phyloP scores from a whole-genome alignment of 768 basidiomycete genomes.

The Tephrocybe sp. region DNA sequence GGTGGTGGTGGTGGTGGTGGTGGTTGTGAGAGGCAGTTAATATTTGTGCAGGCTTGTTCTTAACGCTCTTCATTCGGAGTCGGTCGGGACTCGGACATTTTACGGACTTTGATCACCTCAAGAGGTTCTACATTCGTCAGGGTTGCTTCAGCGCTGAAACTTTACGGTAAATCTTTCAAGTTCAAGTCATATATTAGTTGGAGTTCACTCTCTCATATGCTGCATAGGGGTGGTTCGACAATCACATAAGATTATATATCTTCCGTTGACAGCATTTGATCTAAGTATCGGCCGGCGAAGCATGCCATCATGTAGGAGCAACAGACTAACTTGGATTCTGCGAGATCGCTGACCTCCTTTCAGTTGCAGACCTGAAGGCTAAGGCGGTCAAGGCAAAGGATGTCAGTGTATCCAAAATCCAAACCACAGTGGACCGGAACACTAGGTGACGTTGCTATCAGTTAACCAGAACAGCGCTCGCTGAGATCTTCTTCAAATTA shows the following conservation, averaged over 20 bases:
- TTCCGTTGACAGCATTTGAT: background rate
- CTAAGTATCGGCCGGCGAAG: background rate
- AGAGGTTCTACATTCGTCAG: background rate
- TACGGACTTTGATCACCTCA: background rate
- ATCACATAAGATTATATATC: background rate
- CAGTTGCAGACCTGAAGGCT: conserved; percentile 67
- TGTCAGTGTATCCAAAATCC: conserved; percentile 48
- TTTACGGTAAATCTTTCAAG: background rate
- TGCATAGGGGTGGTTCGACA: background rate
- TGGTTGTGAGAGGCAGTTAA: too few species aligned
- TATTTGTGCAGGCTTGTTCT: background rate
- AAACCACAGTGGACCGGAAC: conserved; percentile 56
- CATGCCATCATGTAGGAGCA: conserved; percentile 34
- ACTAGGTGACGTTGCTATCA: conserved; percentile 43
- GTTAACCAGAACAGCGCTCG: background rate
- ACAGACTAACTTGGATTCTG: background rate
- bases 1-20: too few species aligned
- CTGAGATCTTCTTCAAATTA: background rate
- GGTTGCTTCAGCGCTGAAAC: background rate
- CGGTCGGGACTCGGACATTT: background rate
- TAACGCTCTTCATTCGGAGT: too few species aligned
- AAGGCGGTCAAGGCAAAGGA: conserved; percentile 65
- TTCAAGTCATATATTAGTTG: background rate
- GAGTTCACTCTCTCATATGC: background rate
- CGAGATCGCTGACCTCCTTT: conserved; percentile 7